Conservation (phyloP, 1,284 basidiomycete species). For the Leccinum holopus region DNA sequence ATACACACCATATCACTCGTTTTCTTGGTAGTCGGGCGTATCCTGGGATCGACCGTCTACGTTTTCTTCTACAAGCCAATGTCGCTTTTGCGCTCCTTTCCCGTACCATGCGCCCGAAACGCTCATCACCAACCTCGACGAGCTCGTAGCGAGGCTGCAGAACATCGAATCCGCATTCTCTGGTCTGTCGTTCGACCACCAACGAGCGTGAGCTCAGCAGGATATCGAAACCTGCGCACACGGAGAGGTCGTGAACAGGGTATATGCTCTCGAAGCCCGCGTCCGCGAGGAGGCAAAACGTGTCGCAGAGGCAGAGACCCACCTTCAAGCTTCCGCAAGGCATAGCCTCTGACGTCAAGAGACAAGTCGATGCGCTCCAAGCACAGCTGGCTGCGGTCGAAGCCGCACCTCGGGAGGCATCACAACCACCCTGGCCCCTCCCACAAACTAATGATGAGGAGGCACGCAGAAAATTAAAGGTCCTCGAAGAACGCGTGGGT, state of each 20-base stretch:
- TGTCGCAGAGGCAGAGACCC: constrained; percentile 53
- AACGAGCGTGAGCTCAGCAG: constrained; percentile 47
- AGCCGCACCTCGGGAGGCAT: constrained; percentile 36
- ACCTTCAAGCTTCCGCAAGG: constrained; percentile 45
- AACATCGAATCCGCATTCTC: constrained; percentile 63
- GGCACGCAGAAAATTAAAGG: constrained; percentile 48
- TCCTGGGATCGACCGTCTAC: constrained; percentile 45
- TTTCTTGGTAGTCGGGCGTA: constrained; percentile 38
- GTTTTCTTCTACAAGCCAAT: constrained; percentile 44
- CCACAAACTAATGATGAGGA: constrained; percentile 48
- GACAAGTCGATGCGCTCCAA: constrained; percentile 55
- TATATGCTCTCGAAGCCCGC: constrained; percentile 57
- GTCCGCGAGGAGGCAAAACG: constrained; percentile 54
- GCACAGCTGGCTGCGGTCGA: constrained; percentile 49
- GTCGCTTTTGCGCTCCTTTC: constrained; percentile 18
- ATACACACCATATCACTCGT: constrained; percentile 29
- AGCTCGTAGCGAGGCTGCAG: constrained; percentile 66
- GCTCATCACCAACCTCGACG: constrained; percentile 67
- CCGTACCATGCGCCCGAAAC: constrained; percentile 49
- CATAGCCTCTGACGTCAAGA: constrained; percentile 51
- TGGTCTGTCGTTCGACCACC: constrained; percentile 52
- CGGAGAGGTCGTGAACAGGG: constrained; percentile 49
- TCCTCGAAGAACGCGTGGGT: constrained; percentile 62
- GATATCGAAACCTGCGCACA: constrained; percentile 51
- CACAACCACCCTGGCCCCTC: constrained; percentile 10